Evolutionary conservation across 2,329 filamentous ascomycete genomes (phyloP).

Genomic region (Fusarium abutilonis): DNA sequence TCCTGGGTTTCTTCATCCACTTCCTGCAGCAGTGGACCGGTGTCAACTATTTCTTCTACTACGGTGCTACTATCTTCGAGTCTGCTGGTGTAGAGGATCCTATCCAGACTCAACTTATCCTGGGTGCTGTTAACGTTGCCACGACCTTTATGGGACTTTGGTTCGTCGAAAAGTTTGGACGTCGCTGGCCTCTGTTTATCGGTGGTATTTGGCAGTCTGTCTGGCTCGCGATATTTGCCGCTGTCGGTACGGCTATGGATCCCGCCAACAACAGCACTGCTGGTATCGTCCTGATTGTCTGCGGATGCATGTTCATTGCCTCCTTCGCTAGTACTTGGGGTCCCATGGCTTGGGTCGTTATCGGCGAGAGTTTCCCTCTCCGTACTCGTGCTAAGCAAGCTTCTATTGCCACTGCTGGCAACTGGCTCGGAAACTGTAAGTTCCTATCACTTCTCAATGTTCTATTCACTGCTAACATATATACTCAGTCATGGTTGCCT

Average conservation of each 20-base stretch:
- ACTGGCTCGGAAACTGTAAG: slow-evolving; percentile 69
- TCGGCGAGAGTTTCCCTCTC: slow-evolving; percentile 72
- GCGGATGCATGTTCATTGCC: slow-evolving; percentile 78
- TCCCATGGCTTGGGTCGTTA: slow-evolving; percentile 74
- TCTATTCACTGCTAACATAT: slow-evolving; percentile 15
- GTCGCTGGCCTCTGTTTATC: slow-evolving; percentile 72
- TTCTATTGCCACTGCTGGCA: slow-evolving; percentile 63
- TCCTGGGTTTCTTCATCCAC: slow-evolving; percentile 71
- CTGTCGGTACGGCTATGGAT: slow-evolving; percentile 60
- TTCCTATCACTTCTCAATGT: rapidly evolving
- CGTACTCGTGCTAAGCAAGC: slow-evolving; percentile 65
- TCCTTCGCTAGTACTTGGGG: slow-evolving; percentile 77
- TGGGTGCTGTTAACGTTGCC: slow-evolving; percentile 73
- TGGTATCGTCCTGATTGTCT: slow-evolving; percentile 75
- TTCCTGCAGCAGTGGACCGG: slow-evolving; percentile 75
- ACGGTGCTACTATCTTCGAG: slow-evolving; percentile 73
- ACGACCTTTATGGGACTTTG: slow-evolving; percentile 74
- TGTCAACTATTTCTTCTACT: slow-evolving; percentile 71
- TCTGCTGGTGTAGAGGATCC: slow-evolving; percentile 73
- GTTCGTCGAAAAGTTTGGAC: slow-evolving; percentile 73
- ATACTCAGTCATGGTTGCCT: slow-evolving; percentile 65
- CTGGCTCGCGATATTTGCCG: slow-evolving; percentile 72
- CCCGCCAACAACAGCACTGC: slow-evolving; percentile 57
- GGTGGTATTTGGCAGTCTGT: slow-evolving; percentile 74
- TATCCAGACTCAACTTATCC: slow-evolving; percentile 74